phyloP scores from a whole-genome alignment of 2,329 filamentous ascomycete species.

The Diaporthe vaccinii region DNA sequence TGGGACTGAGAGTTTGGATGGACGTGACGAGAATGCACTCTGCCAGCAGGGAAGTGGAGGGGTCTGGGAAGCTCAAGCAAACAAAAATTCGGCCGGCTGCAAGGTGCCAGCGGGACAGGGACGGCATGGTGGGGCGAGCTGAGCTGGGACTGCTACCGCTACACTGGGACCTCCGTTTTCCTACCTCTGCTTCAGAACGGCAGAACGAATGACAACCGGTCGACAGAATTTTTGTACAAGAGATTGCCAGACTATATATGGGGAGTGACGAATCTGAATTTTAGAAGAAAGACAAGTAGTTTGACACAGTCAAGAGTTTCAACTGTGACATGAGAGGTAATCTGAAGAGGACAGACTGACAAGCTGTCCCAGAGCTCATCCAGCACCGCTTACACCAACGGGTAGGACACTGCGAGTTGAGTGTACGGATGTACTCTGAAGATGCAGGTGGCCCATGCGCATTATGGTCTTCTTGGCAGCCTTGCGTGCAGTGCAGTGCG shows the following conservation, averaged over 20 bases:
- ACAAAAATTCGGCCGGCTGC: conserved; percentile 33
- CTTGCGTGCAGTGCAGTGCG: conserved; percentile 9
- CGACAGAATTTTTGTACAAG: too few species aligned
- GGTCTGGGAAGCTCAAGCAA: conserved; percentile 27
- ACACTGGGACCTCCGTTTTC: conserved; percentile 10
- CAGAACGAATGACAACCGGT: neutral
- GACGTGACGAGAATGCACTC: conserved; percentile 24
- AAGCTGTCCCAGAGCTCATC: neutral
- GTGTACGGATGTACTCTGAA: neutral
- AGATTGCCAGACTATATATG: too few species aligned
- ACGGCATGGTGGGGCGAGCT: conserved; percentile 10
- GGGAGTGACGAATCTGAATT: neutral
- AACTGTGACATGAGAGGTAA: neutral
- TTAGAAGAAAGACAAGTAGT: too few species aligned
- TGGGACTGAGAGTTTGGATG: conserved; percentile 18
- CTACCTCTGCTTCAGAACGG: neutral
- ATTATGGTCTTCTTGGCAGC: neutral
- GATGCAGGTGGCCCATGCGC: neutral
- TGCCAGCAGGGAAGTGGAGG: conserved; percentile 24
- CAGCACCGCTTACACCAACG: neutral
- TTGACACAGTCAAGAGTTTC: neutral
- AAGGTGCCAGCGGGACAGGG: conserved; percentile 26
- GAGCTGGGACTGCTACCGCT: conserved; percentile 5
- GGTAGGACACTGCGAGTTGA: too few species aligned
- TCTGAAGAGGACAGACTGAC: neutral